These are phyloP conservation scores for Metarhizium robertsii DNA, from an alignment of 2,329 filamentous ascomycete species.

Conservation along the genomic window DNA sequence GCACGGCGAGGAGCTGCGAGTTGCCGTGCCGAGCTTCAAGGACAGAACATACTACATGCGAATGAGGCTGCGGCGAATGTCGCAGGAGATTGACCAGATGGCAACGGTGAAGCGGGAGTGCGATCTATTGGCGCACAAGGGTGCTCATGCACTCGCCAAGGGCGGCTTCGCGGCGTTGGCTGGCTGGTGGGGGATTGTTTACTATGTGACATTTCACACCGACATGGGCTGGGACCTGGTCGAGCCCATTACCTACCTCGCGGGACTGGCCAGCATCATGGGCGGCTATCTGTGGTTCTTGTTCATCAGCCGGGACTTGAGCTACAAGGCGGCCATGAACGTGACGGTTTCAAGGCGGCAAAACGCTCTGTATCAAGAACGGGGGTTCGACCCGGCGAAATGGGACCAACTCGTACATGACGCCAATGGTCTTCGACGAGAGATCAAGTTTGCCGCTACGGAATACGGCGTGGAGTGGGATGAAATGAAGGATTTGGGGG, in stretches of 20 bases:
- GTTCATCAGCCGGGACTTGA: slow-evolving; percentile 83
- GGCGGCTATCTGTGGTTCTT: slow-evolving; percentile 90
- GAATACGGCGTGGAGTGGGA: slow-evolving; percentile 93
- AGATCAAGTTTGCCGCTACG: slow-evolving; percentile 70
- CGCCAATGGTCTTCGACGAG: slow-evolving; percentile 64
- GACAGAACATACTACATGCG: slow-evolving; percentile 88
- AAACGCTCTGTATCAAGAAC: slow-evolving; percentile 62
- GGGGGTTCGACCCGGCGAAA: slow-evolving; percentile 63
- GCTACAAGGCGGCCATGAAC: slow-evolving; percentile 78
- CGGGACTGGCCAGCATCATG: slow-evolving; percentile 77
- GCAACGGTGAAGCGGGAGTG: slow-evolving; percentile 73
- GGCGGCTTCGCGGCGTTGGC: slow-evolving; percentile 66
- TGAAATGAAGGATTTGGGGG: slow-evolving; percentile 62
- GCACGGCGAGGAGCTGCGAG: slow-evolving; percentile 51
- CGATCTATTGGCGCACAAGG: slow-evolving; percentile 65
- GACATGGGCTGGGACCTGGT: slow-evolving; percentile 84
- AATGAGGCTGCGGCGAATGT: slow-evolving; percentile 63
- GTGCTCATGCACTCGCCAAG: slow-evolving; percentile 70
- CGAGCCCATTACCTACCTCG: slow-evolving; percentile 84
- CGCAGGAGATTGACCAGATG: slow-evolving; percentile 56
- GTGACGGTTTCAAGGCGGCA: slow-evolving; percentile 75
- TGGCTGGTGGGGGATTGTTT: slow-evolving; percentile 76
- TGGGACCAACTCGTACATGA: slow-evolving; percentile 79
- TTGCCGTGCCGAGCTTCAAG: slow-evolving; percentile 78
- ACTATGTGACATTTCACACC: slow-evolving; percentile 61